Percentiles rank a stretch among this genome's conserved stretches.
Conservation (phyloP, 1,284 basidiomycete genomes). For the Ganoderma multipileum region DNA sequence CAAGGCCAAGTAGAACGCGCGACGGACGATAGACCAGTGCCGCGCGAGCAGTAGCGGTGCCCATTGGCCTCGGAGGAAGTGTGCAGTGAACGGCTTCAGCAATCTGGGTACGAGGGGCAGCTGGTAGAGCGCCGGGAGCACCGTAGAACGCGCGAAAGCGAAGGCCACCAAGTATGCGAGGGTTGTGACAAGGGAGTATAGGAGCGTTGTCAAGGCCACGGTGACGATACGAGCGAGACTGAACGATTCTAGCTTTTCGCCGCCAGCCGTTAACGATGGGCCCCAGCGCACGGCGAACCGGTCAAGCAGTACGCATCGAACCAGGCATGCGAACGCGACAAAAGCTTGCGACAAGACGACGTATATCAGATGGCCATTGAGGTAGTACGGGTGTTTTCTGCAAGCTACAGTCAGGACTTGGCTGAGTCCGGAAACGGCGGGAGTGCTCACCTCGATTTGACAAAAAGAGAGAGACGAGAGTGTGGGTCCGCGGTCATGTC, state of each 20-base stretch:
- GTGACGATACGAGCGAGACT: slow-evolving; percentile 43
- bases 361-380: slow-evolving; percentile 70
- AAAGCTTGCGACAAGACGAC: slow-evolving; percentile 58
- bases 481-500: slow-evolving; percentile 42
- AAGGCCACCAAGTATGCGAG: slow-evolving; percentile 51
- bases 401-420: not conserved
- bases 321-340: slow-evolving; percentile 51
- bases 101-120: slow-evolving; percentile 57
- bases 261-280: slow-evolving; percentile 19
- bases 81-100: slow-evolving; percentile 64
- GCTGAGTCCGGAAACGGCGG: not conserved
- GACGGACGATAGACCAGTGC: slow-evolving; percentile 52
- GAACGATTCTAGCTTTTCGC: slow-evolving; percentile 25
- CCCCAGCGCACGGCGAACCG: slow-evolving; percentile 62
- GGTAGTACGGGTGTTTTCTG: slow-evolving; percentile 74
- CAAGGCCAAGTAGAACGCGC: slow-evolving; percentile 56
- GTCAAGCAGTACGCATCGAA: slow-evolving; percentile 65
- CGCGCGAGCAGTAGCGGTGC: slow-evolving; percentile 55
- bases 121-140: slow-evolving; percentile 59
- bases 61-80: slow-evolving; percentile 66
- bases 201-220: slow-evolving; percentile 44
- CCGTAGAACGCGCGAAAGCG: slow-evolving; percentile 47
- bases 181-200: slow-evolving; percentile 50
- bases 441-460: slow-evolving; percentile 64
- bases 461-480: slow-evolving; percentile 57